A percentile compares a stretch with the other conserved stretches of the same genome.
These are phyloP conservation scores for Podospora didyma DNA, from an alignment of 495 filamentous ascomycete genomes.

Conservation along the genomic window DNA sequence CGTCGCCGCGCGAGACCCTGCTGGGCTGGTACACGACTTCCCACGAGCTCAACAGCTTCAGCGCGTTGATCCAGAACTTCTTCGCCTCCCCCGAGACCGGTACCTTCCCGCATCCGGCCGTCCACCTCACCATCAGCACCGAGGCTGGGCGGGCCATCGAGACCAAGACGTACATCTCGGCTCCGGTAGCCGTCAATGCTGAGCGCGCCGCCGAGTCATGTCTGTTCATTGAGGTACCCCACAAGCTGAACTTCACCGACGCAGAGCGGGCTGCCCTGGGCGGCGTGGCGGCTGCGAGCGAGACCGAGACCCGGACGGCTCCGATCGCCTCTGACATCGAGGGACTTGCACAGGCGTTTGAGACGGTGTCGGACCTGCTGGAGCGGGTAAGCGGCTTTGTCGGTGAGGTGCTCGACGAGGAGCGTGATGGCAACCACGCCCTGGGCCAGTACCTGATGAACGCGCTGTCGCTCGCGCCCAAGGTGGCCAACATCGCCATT, in stretches of 20 bases:
- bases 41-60: slow-evolving; percentile 94
- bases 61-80: slow-evolving; percentile 98
- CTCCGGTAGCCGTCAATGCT: slow-evolving; percentile 88
- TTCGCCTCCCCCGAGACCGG: slow-evolving; percentile 95
- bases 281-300: slow-evolving; percentile 75
- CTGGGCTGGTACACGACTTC: slow-evolving; percentile 98
- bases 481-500: slow-evolving; percentile 83
- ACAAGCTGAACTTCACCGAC: slow-evolving; percentile 81
- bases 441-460: slow-evolving; percentile 93
- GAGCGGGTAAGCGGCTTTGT: slow-evolving; percentile 90
- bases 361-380: slow-evolving; percentile 80
- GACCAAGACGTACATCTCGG: slow-evolving; percentile 86
- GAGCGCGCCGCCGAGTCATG: slow-evolving; percentile 93
- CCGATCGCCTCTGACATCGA: slow-evolving; percentile 82
- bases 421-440: slow-evolving; percentile 66
- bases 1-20: slow-evolving; percentile 87
- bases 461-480: slow-evolving; percentile 84
- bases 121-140: slow-evolving; percentile 92
- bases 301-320: slow-evolving; percentile 66
- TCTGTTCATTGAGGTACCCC: slow-evolving; percentile 91
- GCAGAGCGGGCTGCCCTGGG: slow-evolving; percentile 90
- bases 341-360: slow-evolving; percentile 73
- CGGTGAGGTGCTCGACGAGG: slow-evolving; percentile 66
- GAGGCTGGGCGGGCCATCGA: slow-evolving; percentile 79
- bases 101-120: slow-evolving; percentile 91